Conservation (phyloP, 2,329 filamentous ascomycete genomes). For the Diaporthe citri region DNA sequence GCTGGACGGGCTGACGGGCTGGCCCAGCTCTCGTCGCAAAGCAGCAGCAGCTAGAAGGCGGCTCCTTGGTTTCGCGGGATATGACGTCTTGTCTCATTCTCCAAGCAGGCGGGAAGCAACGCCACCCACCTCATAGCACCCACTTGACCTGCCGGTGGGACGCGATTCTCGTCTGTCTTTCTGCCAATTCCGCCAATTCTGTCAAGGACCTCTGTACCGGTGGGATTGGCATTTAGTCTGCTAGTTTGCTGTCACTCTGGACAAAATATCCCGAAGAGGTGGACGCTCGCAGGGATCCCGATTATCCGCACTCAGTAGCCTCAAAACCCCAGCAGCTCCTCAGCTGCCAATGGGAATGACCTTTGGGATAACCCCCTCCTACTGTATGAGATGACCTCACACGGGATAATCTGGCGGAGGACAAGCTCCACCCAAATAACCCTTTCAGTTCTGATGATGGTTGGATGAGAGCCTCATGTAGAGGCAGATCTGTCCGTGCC, state of each 20-base stretch:
- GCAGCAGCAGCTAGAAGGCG: slow-evolving; percentile 9
- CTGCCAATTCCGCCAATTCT: not conserved
- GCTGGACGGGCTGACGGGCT: not conserved
- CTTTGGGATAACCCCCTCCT: not conserved
- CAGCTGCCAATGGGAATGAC: not conserved
- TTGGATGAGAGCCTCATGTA: not conserved
- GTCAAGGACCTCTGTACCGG: not conserved
- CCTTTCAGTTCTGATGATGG: not conserved
- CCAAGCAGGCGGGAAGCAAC: slow-evolving; percentile 15
- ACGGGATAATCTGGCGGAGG: not conserved
- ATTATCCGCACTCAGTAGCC: not conserved
- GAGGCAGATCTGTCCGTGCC: not conserved
- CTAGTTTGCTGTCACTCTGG: not conserved
- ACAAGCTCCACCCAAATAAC: not conserved
- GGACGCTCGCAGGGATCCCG: not conserved
- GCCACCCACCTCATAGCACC: slow-evolving; percentile 35
- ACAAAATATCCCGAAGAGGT: not conserved
- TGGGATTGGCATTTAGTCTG: not conserved
- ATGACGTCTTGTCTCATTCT: slow-evolving; percentile 33
- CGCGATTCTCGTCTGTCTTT: not conserved
- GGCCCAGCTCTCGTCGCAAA: not conserved
- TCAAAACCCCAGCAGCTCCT: not conserved
- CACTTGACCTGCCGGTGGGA: slow-evolving; percentile 22
- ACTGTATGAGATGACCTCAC: not conserved
- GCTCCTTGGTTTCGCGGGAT: slow-evolving; percentile 18